Conservation (phyloP, 495 filamentous ascomycete genomes). For the Echria macrotheca region DNA sequence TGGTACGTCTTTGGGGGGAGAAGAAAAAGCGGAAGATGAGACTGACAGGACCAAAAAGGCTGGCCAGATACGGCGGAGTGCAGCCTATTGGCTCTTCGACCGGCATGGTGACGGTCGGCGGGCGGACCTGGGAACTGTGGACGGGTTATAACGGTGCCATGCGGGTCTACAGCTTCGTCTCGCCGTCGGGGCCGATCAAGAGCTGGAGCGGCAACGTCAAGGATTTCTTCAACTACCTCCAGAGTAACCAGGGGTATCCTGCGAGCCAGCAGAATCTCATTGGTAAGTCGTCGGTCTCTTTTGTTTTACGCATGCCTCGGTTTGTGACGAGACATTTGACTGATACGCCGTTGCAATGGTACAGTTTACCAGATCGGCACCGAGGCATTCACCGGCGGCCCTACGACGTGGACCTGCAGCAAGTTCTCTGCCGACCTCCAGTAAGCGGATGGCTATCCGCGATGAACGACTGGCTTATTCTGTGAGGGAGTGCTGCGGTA, state of each 20-base stretch:
- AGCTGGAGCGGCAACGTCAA: conserved; percentile 38
- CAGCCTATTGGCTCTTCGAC: conserved; percentile 39
- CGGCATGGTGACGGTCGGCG: conserved; percentile 28
- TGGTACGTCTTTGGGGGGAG: conserved; percentile 27
- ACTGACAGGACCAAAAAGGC: conserved; percentile 19
- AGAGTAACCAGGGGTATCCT: conserved; percentile 31
- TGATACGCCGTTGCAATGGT: background rate
- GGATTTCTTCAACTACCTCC: conserved; percentile 40
- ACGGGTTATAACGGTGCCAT: conserved; percentile 33
- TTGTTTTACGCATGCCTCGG: background rate
- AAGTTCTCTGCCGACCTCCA: conserved; percentile 3
- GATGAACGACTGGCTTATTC: too few species aligned
- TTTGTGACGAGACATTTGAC: background rate
- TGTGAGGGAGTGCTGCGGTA: too few species aligned
- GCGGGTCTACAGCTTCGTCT: conserved; percentile 45
- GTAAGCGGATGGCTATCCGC: background rate
- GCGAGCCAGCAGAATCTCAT: conserved; percentile 41
- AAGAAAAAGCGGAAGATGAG: background rate
- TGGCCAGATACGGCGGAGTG: conserved; percentile 30
- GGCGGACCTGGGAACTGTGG: conserved; percentile 34
- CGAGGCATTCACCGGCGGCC: conserved; percentile 37
- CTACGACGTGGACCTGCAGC: conserved; percentile 5
- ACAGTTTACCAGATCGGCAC: conserved; percentile 41
- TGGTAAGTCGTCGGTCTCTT: conserved; percentile 28
- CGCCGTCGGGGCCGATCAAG: conserved; percentile 20